Percentiles rank a stretch among this genome's conserved stretches.
Conservation (phyloP, 2,329 filamentous ascomycete species). For the Colletotrichum phormii region DNA sequence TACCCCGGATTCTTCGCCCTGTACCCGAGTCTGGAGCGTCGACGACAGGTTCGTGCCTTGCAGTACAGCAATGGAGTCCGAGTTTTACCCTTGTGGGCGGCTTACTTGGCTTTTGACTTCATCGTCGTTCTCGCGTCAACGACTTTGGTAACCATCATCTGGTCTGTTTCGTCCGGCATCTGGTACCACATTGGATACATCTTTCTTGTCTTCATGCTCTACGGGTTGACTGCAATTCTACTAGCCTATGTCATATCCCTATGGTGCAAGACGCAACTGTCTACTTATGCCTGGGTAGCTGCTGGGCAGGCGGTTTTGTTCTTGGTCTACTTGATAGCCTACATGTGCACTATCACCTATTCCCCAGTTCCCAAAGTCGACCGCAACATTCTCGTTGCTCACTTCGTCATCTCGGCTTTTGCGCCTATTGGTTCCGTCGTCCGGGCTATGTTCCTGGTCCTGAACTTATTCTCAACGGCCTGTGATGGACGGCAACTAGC, state of each 20-base stretch:
- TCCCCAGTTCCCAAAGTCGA: conserved; percentile 78
- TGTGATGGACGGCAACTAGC: conserved; percentile 75
- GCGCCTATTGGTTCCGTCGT: conserved; percentile 83
- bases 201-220: conserved; percentile 72
- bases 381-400: conserved; percentile 72
- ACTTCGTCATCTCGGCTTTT: conserved; percentile 80
- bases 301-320: conserved; percentile 80
- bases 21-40: conserved; percentile 87
- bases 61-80: conserved; percentile 94
- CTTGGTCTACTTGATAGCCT: conserved; percentile 77
- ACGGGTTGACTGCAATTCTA: conserved; percentile 81
- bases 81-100: conserved; percentile 84
- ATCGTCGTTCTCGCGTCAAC: conserved; percentile 76
- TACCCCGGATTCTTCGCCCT: conserved; percentile 90
- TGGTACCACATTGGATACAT: conserved; percentile 87
- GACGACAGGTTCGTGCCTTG: conserved; percentile 82
- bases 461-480: conserved; percentile 87
- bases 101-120: conserved; percentile 86
- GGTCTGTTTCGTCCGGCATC: conserved; percentile 70
- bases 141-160: conserved; percentile 75
- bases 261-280: conserved; percentile 81
- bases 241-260: conserved; percentile 86
- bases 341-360: conserved; percentile 72
- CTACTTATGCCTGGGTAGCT: conserved; percentile 85
- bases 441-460: conserved; percentile 77